A percentile compares a stretch with the other conserved stretches of the same genome.
phyloP scores from a whole-genome alignment of 768 basidiomycete genomes.

The Russula compacta region DNA sequence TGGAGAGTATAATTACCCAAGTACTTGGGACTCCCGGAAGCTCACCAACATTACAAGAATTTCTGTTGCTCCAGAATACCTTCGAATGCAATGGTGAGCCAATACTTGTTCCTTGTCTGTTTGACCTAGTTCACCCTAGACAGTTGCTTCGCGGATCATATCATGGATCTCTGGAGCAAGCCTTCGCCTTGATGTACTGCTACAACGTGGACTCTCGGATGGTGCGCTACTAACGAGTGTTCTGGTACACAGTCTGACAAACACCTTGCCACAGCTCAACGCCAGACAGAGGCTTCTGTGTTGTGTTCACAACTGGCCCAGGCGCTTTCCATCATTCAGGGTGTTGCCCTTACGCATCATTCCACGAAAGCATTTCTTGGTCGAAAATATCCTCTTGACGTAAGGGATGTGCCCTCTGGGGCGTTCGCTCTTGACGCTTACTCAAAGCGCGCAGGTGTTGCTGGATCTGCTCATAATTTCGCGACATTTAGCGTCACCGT shows the following conservation, averaged over 20 bases:
- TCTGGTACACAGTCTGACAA: constrained; percentile 10
- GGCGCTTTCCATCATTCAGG: constrained; percentile 66
- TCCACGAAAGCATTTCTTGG: constrained; percentile 63
- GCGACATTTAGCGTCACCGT: constrained; percentile 39
- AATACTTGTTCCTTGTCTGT: background rate
- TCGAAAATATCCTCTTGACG: constrained; percentile 60
- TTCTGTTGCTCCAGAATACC: constrained; percentile 55
- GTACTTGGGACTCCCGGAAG: constrained; percentile 40
- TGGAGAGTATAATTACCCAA: constrained; percentile 36
- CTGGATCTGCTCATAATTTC: constrained; percentile 63
- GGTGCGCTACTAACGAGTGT: constrained; percentile 25
- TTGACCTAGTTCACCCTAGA: background rate
- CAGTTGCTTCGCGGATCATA: constrained; percentile 62
- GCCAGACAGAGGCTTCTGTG: constrained; percentile 38
- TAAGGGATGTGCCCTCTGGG: constrained; percentile 25
- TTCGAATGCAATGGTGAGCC: constrained; percentile 76
- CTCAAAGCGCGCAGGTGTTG: constrained; percentile 42
- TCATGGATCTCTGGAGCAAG: constrained; percentile 50
- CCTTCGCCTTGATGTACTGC: constrained; percentile 40
- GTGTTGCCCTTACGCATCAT: constrained; percentile 59
- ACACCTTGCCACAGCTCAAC: constrained; percentile 20
- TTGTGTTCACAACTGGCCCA: constrained; percentile 47
- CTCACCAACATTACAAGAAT: constrained; percentile 35
- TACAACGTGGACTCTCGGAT: constrained; percentile 38
- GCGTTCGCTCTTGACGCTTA: background rate